Evolutionary conservation across 306 rosid genomes (phyloP), one percentile per base, ranked within the genome.

Genomic region (Rosa chinensis): DNA sequence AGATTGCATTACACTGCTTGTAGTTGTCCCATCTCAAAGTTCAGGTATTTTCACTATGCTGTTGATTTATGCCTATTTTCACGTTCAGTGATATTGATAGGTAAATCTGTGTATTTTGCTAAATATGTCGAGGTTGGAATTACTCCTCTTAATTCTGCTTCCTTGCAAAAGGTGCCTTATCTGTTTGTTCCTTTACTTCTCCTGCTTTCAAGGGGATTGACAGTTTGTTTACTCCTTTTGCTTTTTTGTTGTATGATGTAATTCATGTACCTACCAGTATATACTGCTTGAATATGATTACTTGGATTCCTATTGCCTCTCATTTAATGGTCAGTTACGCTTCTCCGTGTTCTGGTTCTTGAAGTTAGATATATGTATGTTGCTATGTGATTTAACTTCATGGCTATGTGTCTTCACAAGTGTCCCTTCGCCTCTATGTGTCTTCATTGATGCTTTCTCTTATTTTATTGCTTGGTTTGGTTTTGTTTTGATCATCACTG

Each of bases 271-370:
- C 37, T 20, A 11, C 61, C 25, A 10, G 42, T 48, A 25, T 59
- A 13, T 40, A 17, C 32, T 63, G 43, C 61, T 50, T 42, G 68
- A 13, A 9, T 20, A 10, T 11, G 20, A 62, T n/a, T 11, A 76
- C 13, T 64, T 28, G 61, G 7, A 49, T 63, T 28, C 11, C 39
- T n/a, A 56, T 39, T 35, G n/a, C 20, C 16, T 40, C 47, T 25
- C 55, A 6, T 73, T 66, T 43, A 6, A n/a, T 5, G 45, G 14
- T 14, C 7, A 23, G 56, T 64, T 32, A 16, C 13, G 45, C 12
- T 32, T 78, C 62, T 35, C 5, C 6, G 66, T 73, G 40, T 68
- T 49, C 64, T 73, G 68, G 28, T 63, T 66, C 39, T 43, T 82
- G 32, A 77, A 35, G 18, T 74, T 68, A 44, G 52, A 68, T 75